These are phyloP conservation scores for Fusarium mexicanum DNA, from an alignment of 2,329 filamentous ascomycete genomes.

Conservation along the genomic window DNA sequence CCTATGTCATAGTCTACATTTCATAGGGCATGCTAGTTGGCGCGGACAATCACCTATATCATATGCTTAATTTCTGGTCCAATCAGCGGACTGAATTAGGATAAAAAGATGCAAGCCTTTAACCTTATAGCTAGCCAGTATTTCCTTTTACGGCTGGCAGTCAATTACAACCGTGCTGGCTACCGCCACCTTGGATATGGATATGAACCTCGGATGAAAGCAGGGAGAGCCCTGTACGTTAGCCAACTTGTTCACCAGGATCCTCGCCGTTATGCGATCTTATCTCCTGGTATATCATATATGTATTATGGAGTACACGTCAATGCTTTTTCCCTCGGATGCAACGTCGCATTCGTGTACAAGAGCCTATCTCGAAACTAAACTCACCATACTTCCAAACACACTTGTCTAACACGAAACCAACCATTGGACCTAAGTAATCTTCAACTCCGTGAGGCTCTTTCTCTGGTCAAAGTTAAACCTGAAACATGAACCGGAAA, in stretches of 20 bases:
- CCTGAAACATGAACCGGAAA: not conserved
- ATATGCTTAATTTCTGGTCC: too few species aligned
- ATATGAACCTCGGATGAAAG: not conserved
- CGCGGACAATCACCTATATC: rapidly evolving
- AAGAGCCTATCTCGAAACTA: not conserved
- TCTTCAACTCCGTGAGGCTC: not conserved
- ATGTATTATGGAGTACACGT: rapidly evolving
- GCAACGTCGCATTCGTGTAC: not conserved
- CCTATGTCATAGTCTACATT: too few species aligned
- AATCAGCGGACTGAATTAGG: rapidly evolving
- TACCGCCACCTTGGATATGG: not conserved
- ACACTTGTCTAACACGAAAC: not conserved
- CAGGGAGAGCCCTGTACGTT: not conserved
- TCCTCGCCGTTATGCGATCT: not conserved
- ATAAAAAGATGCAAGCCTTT: rapidly evolving
- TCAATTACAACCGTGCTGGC: rapidly evolving
- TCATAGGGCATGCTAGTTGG: not conserved
- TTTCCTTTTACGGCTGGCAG: rapidly evolving
- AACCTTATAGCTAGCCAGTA: not conserved
- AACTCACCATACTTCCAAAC: not conserved
- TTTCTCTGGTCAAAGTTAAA: not conserved
- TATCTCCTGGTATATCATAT: not conserved
- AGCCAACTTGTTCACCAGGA: rapidly evolving
- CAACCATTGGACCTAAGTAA: rapidly evolving
- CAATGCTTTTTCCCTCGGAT: too few species aligned